Evolutionary conservation across 441 rosid genomes (phyloP).

Genomic region (Geranium incanum): DNA sequence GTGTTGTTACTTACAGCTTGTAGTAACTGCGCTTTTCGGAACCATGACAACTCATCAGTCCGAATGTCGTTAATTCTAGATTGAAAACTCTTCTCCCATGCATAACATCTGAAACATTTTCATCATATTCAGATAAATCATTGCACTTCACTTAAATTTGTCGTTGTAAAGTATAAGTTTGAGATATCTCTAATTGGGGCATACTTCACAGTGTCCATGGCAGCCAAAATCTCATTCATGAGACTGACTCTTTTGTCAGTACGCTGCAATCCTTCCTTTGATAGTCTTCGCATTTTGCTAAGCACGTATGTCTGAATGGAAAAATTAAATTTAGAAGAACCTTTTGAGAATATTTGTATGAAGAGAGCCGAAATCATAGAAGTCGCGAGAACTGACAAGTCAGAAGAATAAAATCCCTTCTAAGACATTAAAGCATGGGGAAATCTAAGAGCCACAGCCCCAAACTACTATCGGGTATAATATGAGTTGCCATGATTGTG

Average conservation of each 20-base stretch:
- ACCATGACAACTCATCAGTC: slow-evolving; percentile 90
- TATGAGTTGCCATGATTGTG: background rate
- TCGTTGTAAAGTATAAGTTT: slow-evolving; percentile 3
- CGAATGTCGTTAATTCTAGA: slow-evolving; percentile 75
- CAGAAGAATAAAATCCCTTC: background rate
- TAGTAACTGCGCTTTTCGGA: slow-evolving; percentile 76
- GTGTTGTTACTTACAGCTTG: slow-evolving; percentile 62
- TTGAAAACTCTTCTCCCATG: slow-evolving; percentile 97
- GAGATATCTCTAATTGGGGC: slow-evolving; percentile 24
- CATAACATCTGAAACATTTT: slow-evolving; percentile 74
- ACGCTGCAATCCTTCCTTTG: slow-evolving; percentile 95
- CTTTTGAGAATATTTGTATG: slow-evolving; percentile 7
- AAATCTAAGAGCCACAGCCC: background rate
- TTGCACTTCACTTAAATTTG: background rate
- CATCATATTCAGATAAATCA: slow-evolving; percentile 20
- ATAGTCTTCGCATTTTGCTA: slow-evolving; percentile 81
- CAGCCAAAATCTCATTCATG: slow-evolving; percentile 97
- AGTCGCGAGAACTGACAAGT: slow-evolving; percentile 2
- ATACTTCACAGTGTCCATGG: slow-evolving; percentile 99
- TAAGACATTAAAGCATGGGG: background rate
- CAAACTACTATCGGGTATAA: background rate
- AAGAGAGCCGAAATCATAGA: slow-evolving; percentile 2
- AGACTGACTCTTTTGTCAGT: slow-evolving; percentile 97
- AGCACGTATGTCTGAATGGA: slow-evolving; percentile 70
- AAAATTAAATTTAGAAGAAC: slow-evolving; percentile 3